Conservation (phyloP, 371 early-diverging fungal genomes). For the Mucor velutinosus region DNA sequence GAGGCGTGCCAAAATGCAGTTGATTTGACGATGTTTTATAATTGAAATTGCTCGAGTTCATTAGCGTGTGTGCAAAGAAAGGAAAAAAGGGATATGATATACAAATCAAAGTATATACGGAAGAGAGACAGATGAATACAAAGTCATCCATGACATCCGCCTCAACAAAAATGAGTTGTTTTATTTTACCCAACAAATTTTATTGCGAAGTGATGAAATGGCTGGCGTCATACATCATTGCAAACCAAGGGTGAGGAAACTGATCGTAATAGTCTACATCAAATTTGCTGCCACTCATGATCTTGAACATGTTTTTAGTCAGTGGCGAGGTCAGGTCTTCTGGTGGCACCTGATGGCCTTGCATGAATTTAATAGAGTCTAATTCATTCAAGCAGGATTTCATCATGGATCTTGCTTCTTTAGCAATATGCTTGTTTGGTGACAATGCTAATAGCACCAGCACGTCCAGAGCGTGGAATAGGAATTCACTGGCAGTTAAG, state of each 20-base stretch:
- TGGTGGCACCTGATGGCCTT: neutral
- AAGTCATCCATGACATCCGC: neutral
- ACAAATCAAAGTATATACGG: neutral
- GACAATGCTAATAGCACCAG: constrained; percentile 3
- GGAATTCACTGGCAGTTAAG: neutral
- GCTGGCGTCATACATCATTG: constrained; percentile 17
- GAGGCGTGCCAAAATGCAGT: neutral
- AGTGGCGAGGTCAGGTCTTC: neutral
- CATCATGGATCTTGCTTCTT: constrained; percentile 8
- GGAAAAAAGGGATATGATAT: neutral
- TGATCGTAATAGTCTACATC: constrained; percentile 9
- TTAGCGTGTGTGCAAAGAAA: too few species aligned
- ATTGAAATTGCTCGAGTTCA: neutral
- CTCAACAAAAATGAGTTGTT: neutral
- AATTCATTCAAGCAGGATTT: neutral
- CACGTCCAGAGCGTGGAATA: constrained; percentile 12
- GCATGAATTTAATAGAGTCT: neutral
- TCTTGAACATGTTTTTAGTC: neutral
- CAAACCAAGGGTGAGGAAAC: constrained; percentile 23
- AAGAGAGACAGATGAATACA: neutral
- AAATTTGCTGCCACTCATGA: neutral
- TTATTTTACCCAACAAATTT: neutral
- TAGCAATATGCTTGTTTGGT: neutral
- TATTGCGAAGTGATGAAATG: constrained; percentile 2
- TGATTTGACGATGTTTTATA: neutral